phyloP scores from a whole-genome alignment of 1,284 basidiomycete genomes.

The Trichosporon sp. region DNA sequence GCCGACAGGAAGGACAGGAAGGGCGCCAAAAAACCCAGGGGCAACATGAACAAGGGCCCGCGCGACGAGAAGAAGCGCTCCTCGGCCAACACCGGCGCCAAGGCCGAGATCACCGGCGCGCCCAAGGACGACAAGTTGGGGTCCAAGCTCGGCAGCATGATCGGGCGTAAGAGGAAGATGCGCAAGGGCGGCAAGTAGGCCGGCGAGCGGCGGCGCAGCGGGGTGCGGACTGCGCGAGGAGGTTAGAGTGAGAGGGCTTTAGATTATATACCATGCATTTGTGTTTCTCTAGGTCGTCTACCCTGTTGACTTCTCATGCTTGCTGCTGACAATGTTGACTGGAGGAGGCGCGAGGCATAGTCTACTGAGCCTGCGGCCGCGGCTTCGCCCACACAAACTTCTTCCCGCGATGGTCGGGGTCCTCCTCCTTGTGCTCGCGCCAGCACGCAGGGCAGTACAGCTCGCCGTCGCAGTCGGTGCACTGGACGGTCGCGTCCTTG shows the following conservation, averaged over 20 bases:
- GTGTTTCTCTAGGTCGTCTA: not conserved
- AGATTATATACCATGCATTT: constrained; percentile 3
- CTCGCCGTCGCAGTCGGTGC: constrained; percentile 42
- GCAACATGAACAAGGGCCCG: constrained; percentile 11
- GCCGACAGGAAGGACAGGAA: not conserved
- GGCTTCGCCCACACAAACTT: constrained; percentile 12
- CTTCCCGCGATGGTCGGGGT: not conserved
- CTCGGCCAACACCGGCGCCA: not conserved
- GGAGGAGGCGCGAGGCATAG: too few relatives aligned
- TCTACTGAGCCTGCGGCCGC: not conserved
- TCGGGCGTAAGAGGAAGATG: constrained; percentile 49
- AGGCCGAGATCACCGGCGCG: constrained; percentile 3
- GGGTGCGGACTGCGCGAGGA: not conserved
- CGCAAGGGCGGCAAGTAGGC: constrained; percentile 12
- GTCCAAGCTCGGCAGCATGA: constrained; percentile 44
- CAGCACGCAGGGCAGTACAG: constrained; percentile 43
- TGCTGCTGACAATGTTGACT: not conserved
- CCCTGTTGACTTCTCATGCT: not conserved
- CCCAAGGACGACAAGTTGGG: constrained; percentile 37
- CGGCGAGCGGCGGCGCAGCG: too few relatives aligned
- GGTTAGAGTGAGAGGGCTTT: not conserved
- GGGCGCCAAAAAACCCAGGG: not conserved
- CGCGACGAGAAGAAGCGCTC: constrained; percentile 11
- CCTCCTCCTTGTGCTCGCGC: constrained; percentile 24
- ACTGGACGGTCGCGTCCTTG: constrained; percentile 40